Conservation (phyloP, 768 basidiomycete genomes). For the Obba rivulosa region DNA sequence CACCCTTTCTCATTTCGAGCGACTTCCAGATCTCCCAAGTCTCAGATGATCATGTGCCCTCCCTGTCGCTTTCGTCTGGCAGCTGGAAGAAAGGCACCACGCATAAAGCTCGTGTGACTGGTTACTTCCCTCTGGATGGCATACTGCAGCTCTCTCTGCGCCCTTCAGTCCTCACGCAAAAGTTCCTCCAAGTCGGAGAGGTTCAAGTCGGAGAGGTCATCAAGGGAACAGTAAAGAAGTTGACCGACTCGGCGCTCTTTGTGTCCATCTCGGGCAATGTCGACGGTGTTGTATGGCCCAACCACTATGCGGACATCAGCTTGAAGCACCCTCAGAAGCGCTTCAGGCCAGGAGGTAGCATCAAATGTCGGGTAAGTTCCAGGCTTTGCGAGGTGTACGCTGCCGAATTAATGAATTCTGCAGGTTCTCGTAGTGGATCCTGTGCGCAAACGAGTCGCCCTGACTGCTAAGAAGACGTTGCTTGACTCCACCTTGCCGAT, state of each 20-base stretch:
- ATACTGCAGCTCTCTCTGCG: conserved; percentile 85
- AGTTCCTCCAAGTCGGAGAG: conserved; percentile 78
- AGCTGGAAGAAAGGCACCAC: conserved; percentile 76
- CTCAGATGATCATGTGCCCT: conserved; percentile 84
- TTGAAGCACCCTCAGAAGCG: conserved; percentile 89
- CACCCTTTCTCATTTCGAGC: background rate
- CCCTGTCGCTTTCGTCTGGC: conserved; percentile 64
- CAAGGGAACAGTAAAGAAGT: conserved; percentile 82
- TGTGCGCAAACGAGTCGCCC: conserved; percentile 69
- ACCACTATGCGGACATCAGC: conserved; percentile 92
- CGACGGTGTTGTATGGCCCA: conserved; percentile 91
- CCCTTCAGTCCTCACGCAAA: conserved; percentile 75
- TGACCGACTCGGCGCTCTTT: conserved; percentile 78
- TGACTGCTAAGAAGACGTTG: conserved; percentile 91
- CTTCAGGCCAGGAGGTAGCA: conserved; percentile 75
- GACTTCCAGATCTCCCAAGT: conserved; percentile 79
- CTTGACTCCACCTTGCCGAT: conserved; percentile 76
- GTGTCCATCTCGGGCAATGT: conserved; percentile 83
- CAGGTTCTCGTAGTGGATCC: conserved; percentile 82
- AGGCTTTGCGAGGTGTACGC: background rate
- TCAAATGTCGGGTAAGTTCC: conserved; percentile 79
- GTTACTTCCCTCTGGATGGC: conserved; percentile 82
- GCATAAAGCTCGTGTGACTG: conserved; percentile 84
- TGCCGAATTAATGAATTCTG: conserved; percentile 1
- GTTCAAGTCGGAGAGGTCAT: conserved; percentile 81